A percentile compares a stretch with the other conserved stretches of the same genome.
phyloP scores from a whole-genome alignment of 176 grass and related monocot species.

The Stipa capillata region DNA sequence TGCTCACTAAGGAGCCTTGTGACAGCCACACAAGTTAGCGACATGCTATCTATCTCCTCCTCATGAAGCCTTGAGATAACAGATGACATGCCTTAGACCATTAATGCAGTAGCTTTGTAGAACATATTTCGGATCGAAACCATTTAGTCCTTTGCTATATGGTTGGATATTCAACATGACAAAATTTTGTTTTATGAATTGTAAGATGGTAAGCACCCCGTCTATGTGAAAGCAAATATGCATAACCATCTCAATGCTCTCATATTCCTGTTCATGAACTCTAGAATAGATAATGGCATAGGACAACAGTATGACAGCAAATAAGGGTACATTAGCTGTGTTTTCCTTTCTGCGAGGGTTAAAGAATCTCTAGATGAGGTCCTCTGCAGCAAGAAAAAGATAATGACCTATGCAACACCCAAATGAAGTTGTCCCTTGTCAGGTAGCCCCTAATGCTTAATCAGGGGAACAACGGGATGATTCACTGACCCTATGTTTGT shows the following conservation, averaged over 20 bases:
- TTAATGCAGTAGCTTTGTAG: background rate
- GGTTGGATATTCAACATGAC: background rate
- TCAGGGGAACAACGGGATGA: conserved; percentile 26
- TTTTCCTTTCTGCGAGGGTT: conserved; percentile 23
- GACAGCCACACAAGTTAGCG: conserved; percentile 2
- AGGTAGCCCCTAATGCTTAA: conserved; percentile 39
- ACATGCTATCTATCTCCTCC: conserved; percentile 7
- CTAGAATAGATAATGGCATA: background rate
- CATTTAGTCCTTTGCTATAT: background rate
- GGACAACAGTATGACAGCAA: conserved; percentile 8
- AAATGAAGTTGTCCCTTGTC: conserved; percentile 66
- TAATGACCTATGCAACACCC: conserved; percentile 40
- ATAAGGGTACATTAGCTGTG: conserved; percentile 9
- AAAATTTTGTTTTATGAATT: background rate
- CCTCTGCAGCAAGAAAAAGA: conserved; percentile 40
- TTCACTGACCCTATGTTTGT: conserved; percentile 41
- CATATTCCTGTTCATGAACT: conserved; percentile 3
- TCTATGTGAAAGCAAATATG: conserved; percentile 2
- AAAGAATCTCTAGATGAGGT: conserved; percentile 37
- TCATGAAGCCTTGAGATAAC: conserved; percentile 11
- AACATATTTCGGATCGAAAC: background rate
- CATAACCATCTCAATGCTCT: too few species aligned
- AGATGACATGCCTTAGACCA: background rate
- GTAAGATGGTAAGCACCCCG: too few species aligned
- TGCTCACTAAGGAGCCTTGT: background rate